These are phyloP conservation scores for Salix caprea DNA, from an alignment of 345 rosid species.

Conservation along the genomic window DNA sequence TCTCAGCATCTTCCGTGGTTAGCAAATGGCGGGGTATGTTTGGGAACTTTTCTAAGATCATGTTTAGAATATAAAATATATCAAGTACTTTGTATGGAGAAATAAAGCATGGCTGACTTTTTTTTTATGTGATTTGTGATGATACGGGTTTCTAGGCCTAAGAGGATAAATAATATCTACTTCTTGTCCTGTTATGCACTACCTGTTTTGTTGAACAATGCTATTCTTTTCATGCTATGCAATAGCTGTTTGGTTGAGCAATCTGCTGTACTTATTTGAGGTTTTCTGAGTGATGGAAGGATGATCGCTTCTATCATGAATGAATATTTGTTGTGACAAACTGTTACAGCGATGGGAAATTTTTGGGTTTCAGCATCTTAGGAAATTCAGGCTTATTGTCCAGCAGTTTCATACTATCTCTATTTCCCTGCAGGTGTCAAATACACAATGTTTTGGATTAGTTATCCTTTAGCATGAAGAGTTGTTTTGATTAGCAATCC, in stretches of 20 bases:
- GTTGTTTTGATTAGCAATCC: neutral
- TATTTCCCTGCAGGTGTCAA: neutral
- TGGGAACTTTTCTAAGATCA: neutral
- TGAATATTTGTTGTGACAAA: neutral
- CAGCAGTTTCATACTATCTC: neutral
- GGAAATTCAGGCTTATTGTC: neutral
- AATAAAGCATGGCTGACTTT: neutral
- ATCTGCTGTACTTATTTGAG: neutral
- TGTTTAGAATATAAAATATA: neutral
- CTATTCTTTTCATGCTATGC: neutral
- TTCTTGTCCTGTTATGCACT: neutral
- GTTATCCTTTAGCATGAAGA: neutral
- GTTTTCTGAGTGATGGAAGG: neutral
- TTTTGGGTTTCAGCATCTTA: neutral
- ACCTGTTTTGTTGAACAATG: neutral
- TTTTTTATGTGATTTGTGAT: neutral
- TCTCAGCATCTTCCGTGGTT: conserved; percentile 95
- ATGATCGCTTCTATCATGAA: neutral
- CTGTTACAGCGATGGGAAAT: neutral
- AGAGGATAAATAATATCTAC: neutral
- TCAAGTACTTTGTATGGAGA: neutral
- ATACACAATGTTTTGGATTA: neutral
- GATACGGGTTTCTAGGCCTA: neutral
- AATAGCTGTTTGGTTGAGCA: neutral
- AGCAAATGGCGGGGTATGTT: conserved; percentile 97